phyloP scores from a whole-genome alignment of 2,329 filamentous ascomycete species.

The Neonectria faginata region DNA sequence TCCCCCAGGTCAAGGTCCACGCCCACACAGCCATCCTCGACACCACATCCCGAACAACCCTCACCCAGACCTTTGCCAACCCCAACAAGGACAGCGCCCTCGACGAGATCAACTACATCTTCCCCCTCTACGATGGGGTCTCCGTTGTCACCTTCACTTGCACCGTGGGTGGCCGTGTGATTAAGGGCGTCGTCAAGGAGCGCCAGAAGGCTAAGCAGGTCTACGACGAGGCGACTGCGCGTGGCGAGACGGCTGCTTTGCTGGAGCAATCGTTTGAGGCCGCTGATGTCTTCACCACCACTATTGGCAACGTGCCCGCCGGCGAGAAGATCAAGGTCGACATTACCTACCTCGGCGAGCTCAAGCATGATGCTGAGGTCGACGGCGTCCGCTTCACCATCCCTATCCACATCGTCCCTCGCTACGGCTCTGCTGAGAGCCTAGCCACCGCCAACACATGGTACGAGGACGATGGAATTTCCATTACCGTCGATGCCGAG shows the following conservation, averaged over 20 bases:
- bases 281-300: constrained; percentile 75
- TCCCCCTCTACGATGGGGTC: constrained; percentile 79
- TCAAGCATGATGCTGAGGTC: constrained; percentile 77
- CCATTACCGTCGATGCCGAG: constrained; percentile 52
- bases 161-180: constrained; percentile 68
- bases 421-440: constrained; percentile 63
- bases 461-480: constrained; percentile 36
- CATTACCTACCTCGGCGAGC: constrained; percentile 75
- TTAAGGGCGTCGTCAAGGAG: constrained; percentile 75
- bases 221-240: constrained; percentile 68
- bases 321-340: constrained; percentile 68
- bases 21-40: constrained; percentile 72
- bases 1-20: constrained; percentile 69
- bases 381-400: constrained; percentile 78
- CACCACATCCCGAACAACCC: constrained; percentile 60
- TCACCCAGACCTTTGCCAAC: constrained; percentile 72
- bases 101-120: constrained; percentile 70
- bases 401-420: constrained; percentile 73
- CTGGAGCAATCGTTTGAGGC: constrained; percentile 71
- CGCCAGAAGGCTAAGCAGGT: constrained; percentile 69
- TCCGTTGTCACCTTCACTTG: constrained; percentile 77
- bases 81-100: constrained; percentile 51
- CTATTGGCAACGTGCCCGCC: constrained; percentile 74
- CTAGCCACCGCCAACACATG: constrained; percentile 14
- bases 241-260: constrained; percentile 72